Base-by-base conservation (phyloP, 148 eudicot species). In the Amaranthus hypochondriacus region DNA sequence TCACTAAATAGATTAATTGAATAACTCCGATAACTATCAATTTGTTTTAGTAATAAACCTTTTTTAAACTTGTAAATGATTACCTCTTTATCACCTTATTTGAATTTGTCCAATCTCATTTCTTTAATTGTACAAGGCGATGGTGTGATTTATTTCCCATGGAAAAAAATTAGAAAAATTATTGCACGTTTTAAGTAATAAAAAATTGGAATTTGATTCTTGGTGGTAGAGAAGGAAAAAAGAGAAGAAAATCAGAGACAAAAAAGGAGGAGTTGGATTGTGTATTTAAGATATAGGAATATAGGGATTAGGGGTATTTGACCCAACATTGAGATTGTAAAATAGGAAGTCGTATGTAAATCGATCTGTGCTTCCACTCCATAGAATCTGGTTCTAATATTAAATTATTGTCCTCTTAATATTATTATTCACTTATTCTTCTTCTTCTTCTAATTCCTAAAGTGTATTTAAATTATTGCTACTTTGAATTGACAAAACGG, bases 341-440 rank as follows among this genome's bases (percentile, higher is more conserved):
- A 58, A 68, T 68, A 15, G 72, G 47, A 71, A 49, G 71, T 4
- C 72, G 57, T 39, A 56, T 44, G 54, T 21, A 71, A 13, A 57
- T 28, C 1, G 39, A 28, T 77, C 64, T 72, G 48, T 65, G 67
- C 56, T 75, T 75, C 66, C 9, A 55, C 47, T 60, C 66, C 18
- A 74, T 21, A 67, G 84, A 48, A 81, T 81, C 84, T 46, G 62
- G 42, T 81, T 77, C 84, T 62, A 54, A 48, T 54, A 66, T 13
- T 81, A 50, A 78, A 60, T 70, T 70, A 78, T 81, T 81, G 80
- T 81, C 53, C 70, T 51, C 18, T 71, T 75, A 68, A 68, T 44
- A 47, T 58, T 39, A 57, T 57, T 18, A 53, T 72, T 39, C 70
- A 60, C n/a, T 71, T 75, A 56, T 72, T 44, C 54, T 58, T 39